Evolutionary conservation across 768 basidiomycete species (phyloP).

Genomic region (Suillus spraguei): DNA sequence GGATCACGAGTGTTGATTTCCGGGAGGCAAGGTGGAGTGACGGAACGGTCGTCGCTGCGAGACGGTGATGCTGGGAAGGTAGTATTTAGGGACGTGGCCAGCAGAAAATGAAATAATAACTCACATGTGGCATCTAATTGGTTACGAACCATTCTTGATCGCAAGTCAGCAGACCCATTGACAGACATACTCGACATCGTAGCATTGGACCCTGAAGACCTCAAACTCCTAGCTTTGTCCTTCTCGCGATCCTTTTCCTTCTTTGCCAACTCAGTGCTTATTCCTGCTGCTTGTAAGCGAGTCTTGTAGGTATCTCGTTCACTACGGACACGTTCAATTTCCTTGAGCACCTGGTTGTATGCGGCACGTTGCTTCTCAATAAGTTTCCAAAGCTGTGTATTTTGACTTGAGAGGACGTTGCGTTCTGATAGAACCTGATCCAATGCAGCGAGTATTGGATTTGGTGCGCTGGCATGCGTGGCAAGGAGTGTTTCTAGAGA

Average conservation of each 20-base stretch:
- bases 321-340: conserved; percentile 79
- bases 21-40: conserved; percentile 22
- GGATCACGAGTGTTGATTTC: conserved; percentile 16
- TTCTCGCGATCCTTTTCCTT: conserved; percentile 29
- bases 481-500: conserved; percentile 58
- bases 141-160: conserved; percentile 23
- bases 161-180: conserved; percentile 29
- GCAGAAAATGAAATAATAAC: neutral
- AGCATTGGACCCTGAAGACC: conserved; percentile 27
- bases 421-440: conserved; percentile 80
- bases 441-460: conserved; percentile 63
- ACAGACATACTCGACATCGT: conserved; percentile 22
- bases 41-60: conserved; percentile 25
- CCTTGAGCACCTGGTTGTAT: conserved; percentile 80
- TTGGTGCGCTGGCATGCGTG: conserved; percentile 51
- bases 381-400: conserved; percentile 92
- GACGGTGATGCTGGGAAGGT: conserved; percentile 11
- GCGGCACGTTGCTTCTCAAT: conserved; percentile 88
- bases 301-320: conserved; percentile 70
- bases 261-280: conserved; percentile 42
- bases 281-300: conserved; percentile 33
- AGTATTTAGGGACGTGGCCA: neutral
- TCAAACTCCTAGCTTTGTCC: conserved; percentile 14
- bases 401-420: conserved; percentile 79
- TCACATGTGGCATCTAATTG: conserved; percentile 39